These are phyloP conservation scores for Coniochaeta sp. DNA, from an alignment of 2,329 filamentous ascomycete species.

Conservation along the genomic window DNA sequence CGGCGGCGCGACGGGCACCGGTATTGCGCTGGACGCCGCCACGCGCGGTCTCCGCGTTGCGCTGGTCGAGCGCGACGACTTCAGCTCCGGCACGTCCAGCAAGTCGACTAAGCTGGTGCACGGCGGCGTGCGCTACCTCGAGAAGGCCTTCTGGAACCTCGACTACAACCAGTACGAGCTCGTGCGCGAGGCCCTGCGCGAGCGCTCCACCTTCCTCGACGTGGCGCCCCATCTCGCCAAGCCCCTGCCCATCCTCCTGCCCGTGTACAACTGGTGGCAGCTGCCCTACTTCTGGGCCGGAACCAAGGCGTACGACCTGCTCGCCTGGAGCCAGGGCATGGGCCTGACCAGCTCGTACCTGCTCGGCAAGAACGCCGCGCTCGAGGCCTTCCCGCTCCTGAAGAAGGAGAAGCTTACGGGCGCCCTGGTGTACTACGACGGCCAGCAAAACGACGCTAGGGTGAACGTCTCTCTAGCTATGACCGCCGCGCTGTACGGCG, in stretches of 20 bases:
- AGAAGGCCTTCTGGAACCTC: constrained; percentile 70
- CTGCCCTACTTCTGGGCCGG: constrained; percentile 71
- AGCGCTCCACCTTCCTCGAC: constrained; percentile 68
- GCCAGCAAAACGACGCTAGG: constrained; percentile 83
- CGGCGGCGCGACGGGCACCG: constrained; percentile 63
- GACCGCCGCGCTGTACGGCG: constrained; percentile 81
- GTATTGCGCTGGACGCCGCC: constrained; percentile 65
- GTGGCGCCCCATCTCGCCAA: constrained; percentile 66
- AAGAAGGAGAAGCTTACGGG: constrained; percentile 73
- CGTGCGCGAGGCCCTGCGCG: constrained; percentile 65
- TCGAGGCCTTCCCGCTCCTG: constrained; percentile 84
- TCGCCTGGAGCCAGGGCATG: constrained; percentile 80
- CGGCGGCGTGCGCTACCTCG: constrained; percentile 66
- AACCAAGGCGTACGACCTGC: constrained; percentile 76
- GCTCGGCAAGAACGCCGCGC: constrained; percentile 74
- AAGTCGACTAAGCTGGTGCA: constrained; percentile 76
- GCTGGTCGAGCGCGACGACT: constrained; percentile 66
- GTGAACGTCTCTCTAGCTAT: constrained; percentile 88
- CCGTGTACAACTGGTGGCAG: constrained; percentile 70
- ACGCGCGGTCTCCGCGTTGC: constrained; percentile 66
- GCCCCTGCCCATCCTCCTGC: constrained; percentile 72
- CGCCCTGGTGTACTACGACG: constrained; percentile 85
- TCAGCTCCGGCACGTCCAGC: constrained; percentile 64
- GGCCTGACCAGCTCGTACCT: constrained; percentile 89
- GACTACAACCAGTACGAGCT: constrained; percentile 68